Conservation (phyloP, 768 basidiomycete genomes). For the Pulveroboletus ravenelii region DNA sequence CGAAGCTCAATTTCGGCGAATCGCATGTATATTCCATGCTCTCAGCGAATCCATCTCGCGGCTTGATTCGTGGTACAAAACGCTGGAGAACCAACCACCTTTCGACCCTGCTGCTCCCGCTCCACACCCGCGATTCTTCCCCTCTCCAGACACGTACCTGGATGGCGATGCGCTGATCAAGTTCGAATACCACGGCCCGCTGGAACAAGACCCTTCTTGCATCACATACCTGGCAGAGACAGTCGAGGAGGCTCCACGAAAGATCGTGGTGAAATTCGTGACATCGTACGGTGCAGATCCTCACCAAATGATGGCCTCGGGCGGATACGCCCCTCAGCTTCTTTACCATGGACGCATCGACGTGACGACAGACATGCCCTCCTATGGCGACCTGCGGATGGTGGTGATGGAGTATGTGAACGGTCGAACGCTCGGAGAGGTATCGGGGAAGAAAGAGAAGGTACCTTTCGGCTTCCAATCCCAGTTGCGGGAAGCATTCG, state of each 20-base stretch:
- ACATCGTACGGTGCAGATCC: slow-evolving; percentile 27
- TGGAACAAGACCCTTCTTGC: too few species aligned
- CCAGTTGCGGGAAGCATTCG: slow-evolving; percentile 18
- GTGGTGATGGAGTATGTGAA: slow-evolving; percentile 37
- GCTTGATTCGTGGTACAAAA: slow-evolving; percentile 21
- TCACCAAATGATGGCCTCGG: slow-evolving; percentile 30
- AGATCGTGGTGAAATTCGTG: slow-evolving; percentile 14
- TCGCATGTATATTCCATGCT: slow-evolving; percentile 21
- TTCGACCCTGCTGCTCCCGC: too few species aligned
- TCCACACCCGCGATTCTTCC: too few species aligned
- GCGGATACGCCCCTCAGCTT: slow-evolving; percentile 27
- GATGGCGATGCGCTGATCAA: too few species aligned
- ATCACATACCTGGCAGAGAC: too few species aligned
- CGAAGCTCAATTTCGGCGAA: slow-evolving; percentile 9
- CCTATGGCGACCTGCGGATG: slow-evolving; percentile 23
- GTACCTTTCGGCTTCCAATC: slow-evolving; percentile 12
- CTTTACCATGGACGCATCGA: slow-evolving; percentile 27
- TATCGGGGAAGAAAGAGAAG: too few species aligned
- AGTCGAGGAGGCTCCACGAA: too few species aligned
- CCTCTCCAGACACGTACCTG: too few species aligned
- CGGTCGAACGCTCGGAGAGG: neutral
- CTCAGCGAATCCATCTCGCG: slow-evolving; percentile 12
- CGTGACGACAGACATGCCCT: slow-evolving; percentile 1
- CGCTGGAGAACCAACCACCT: neutral
- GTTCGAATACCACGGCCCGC: too few species aligned